Evolutionary conservation across 2,329 filamentous ascomycete species (phyloP).

Genomic region (Venturia oleaginea): DNA sequence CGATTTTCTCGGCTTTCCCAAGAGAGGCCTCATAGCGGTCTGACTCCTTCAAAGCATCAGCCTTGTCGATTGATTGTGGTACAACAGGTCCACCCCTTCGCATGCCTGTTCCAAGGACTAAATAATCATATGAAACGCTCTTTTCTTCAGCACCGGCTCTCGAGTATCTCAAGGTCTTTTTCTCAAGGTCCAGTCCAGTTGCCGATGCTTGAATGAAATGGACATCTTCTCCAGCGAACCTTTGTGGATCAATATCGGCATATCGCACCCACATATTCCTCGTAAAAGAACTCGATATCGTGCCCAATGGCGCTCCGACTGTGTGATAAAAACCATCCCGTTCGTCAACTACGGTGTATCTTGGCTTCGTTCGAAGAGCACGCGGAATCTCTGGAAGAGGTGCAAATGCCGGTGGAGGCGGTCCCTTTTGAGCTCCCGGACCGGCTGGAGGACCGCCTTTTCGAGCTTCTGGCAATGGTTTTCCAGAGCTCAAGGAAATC

Average conservation of each 20-base stretch:
- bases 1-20: slow-evolving; percentile 23
- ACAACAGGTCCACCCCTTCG: slow-evolving; percentile 63
- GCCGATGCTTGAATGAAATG: slow-evolving; percentile 58
- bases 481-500: slow-evolving; percentile 53
- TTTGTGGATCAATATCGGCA: slow-evolving; percentile 55
- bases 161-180: slow-evolving; percentile 31
- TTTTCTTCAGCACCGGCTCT: slow-evolving; percentile 4
- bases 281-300: slow-evolving; percentile 55
- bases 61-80: slow-evolving; percentile 53
- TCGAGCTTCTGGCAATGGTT: slow-evolving; percentile 31
- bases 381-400: not conserved
- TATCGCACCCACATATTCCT: slow-evolving; percentile 63
- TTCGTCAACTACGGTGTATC: slow-evolving; percentile 60
- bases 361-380: slow-evolving; percentile 8
- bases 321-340: slow-evolving; percentile 76
- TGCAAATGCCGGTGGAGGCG: not conserved
- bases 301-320: slow-evolving; percentile 65
- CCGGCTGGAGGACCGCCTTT: slow-evolving; percentile 25
- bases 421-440: slow-evolving; percentile 15
- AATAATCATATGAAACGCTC: slow-evolving; percentile 54
- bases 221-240: slow-evolving; percentile 46
- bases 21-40: slow-evolving; percentile 50
- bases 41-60: slow-evolving; percentile 55
- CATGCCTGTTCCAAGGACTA: slow-evolving; percentile 64
- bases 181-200: slow-evolving; percentile 47